Evolutionary conservation across 1,139 yeast genomes (phyloP), one percentile per base, ranked within the genome.

Genomic region (Saccharomyces hybrid): DNA sequence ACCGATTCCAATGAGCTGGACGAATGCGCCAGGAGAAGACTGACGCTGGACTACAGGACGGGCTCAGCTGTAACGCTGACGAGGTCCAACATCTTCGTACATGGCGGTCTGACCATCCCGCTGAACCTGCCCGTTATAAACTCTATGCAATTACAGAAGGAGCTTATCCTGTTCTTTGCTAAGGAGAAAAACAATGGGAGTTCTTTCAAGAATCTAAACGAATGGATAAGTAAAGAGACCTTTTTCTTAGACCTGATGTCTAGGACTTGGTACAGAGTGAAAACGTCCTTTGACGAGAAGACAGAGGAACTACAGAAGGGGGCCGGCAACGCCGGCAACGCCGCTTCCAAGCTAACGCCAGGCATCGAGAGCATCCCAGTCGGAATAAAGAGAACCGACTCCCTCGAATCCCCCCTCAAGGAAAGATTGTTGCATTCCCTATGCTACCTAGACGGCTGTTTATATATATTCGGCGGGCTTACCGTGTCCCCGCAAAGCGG

Each of bases 101-200:
- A 76, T 64, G 91, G 91, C 7, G 93, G 93, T 0, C 69, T 83
- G 23, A 79, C 84, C 0, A 70, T 81, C n/a, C 87, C 85, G 0
- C 63, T 84, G 34, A 81, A 79, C 50, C 66, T 85, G 27, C 61
- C 64, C 13, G 61, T 73, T 5, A 66, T 75, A 14, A 71, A 79
- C 28, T 63, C 70, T 1, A 69, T 76, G 6, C 59, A 60, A 31
- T 53, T 67, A 27, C 70, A 68, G 50, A 64, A 63, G 53, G 70
- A 67, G 48, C 56, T 66, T 13, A 62, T 63, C 13, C 50, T 62
- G 51, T 62, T 60, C 59, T 68, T 62, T 52, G 63, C 64, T n/a
- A 64, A 56, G 54, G 62, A 58, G 50, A 61, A 60, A 56, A 57
- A 55, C 30, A 58, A 55, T 47, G 62, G 62, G n/a, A 57, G 53